These are phyloP conservation scores for Phialophora verrucosa DNA, from an alignment of 2,329 filamentous ascomycete species.

Conservation along the genomic window DNA sequence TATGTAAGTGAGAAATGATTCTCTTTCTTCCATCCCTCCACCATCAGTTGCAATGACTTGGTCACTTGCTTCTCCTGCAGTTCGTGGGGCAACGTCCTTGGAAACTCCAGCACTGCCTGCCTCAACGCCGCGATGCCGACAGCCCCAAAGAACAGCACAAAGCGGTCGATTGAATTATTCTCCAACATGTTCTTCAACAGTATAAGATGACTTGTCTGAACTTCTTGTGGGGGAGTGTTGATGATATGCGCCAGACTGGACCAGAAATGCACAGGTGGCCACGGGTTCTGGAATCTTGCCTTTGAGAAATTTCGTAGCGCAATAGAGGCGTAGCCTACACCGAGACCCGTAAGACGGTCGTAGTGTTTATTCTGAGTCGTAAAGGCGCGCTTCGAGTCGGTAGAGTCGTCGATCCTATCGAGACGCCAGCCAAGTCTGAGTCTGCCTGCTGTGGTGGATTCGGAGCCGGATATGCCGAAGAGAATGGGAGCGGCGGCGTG, in stretches of 20 bases:
- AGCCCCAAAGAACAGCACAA: constrained; percentile 80
- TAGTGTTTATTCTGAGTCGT: constrained; percentile 74
- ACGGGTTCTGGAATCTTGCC: constrained; percentile 70
- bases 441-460: constrained; percentile 72
- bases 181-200: constrained; percentile 72
- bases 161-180: constrained; percentile 72
- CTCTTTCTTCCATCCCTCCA: constrained; percentile 45
- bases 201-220: constrained; percentile 74
- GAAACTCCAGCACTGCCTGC: constrained; percentile 75
- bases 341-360: constrained; percentile 82
- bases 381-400: constrained; percentile 57
- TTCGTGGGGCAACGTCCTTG: constrained; percentile 49
- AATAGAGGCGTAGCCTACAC: constrained; percentile 81
- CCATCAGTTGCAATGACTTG: constrained; percentile 40
- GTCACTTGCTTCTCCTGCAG: constrained; percentile 38
- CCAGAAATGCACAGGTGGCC: constrained; percentile 84
- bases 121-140: constrained; percentile 74
- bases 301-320: constrained; percentile 81
- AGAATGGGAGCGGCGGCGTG: constrained; percentile 80
- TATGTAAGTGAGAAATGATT: constrained; percentile 28
- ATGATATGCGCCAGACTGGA: constrained; percentile 74
- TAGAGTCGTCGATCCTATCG: constrained; percentile 54
- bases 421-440: constrained; percentile 75
- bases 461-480: constrained; percentile 79
- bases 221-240: constrained; percentile 70